Evolutionary conservation across 2,329 filamentous ascomycete genomes (phyloP).

Genomic region (Aspergillus clavatus): DNA sequence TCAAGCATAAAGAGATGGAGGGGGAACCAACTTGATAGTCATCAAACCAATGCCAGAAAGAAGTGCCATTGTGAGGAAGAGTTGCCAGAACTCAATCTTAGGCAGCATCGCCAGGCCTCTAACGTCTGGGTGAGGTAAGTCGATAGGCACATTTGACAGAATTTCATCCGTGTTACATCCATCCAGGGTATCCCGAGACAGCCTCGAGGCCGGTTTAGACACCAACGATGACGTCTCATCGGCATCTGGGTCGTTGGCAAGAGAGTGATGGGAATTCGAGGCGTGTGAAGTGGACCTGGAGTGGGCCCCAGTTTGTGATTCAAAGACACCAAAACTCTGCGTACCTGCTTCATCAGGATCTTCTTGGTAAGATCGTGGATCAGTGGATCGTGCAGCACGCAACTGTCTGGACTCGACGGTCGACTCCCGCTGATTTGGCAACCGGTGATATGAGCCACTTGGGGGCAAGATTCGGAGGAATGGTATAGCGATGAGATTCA

Average conservation of each 20-base stretch:
- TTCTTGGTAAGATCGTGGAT: slow-evolving; percentile 20
- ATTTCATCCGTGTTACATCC: slow-evolving; percentile 34
- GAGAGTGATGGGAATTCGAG: slow-evolving; percentile 23
- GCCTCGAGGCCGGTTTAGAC: slow-evolving; percentile 55
- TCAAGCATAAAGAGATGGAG: not conserved
- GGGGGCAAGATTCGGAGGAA: slow-evolving; percentile 73
- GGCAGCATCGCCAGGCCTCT: slow-evolving; percentile 72
- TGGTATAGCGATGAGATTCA: slow-evolving; percentile 74
- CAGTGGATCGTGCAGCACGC: slow-evolving; percentile 29
- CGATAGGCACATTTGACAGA: slow-evolving; percentile 59
- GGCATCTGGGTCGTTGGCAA: slow-evolving; percentile 37
- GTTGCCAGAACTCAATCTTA: slow-evolving; percentile 79
- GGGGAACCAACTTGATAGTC: slow-evolving; percentile 78
- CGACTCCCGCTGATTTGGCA: slow-evolving; percentile 27
- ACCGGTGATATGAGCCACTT: slow-evolving; percentile 41
- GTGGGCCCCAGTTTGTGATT: slow-evolving; percentile 22
- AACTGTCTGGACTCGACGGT: slow-evolving; percentile 28
- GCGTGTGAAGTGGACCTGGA: slow-evolving; percentile 28
- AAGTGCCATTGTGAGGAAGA: slow-evolving; percentile 83
- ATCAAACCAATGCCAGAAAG: slow-evolving; percentile 90
- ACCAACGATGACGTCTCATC: slow-evolving; percentile 81
- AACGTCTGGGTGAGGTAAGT: slow-evolving; percentile 82
- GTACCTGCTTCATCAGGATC: slow-evolving; percentile 34
- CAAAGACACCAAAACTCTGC: slow-evolving; percentile 31
- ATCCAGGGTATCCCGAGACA: slow-evolving; percentile 47